phyloP scores from a whole-genome alignment of 1,284 basidiomycete genomes.

The Wolfiporia cocos region DNA sequence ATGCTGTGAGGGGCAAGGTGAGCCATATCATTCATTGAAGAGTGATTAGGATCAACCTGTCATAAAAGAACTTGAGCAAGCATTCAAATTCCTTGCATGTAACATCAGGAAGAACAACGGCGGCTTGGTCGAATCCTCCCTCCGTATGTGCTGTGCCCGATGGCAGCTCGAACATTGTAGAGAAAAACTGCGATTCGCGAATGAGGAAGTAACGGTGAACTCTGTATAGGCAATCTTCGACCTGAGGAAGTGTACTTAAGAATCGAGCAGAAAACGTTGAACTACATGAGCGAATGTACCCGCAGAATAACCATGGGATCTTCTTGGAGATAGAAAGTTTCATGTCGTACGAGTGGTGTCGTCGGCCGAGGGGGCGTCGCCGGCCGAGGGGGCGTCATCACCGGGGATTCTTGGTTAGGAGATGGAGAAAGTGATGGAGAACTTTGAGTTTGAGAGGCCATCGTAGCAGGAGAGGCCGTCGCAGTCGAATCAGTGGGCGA shows the following conservation, averaged over 20 bases:
- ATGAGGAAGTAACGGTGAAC: constrained; percentile 24
- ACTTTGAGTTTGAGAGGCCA: too few species aligned
- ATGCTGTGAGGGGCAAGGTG: constrained; percentile 11
- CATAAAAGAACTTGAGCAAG: constrained; percentile 13
- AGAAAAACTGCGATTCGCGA: constrained; percentile 16
- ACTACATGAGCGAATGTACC: too few species aligned
- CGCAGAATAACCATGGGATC: constrained; percentile 1
- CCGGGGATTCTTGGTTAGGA: too few species aligned
- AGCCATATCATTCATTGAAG: not conserved
- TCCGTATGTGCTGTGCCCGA: constrained; percentile 3
- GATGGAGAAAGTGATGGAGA: too few species aligned
- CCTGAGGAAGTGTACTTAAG: constrained; percentile 14
- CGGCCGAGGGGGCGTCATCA: too few species aligned
- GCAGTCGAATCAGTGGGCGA: too few species aligned
- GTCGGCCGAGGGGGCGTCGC: too few species aligned
- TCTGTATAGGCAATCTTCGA: constrained; percentile 26
- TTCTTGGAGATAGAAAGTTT: too few species aligned
- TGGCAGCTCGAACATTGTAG: constrained; percentile 10
- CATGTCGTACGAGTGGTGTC: too few species aligned
- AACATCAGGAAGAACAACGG: constrained; percentile 8
- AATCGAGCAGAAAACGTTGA: not conserved
- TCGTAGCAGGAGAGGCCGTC: not conserved
- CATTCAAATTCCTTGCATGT: constrained; percentile 10
- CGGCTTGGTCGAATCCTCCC: constrained; percentile 10
- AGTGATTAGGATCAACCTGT: constrained; percentile 7